Percentiles rank a stretch among this genome's conserved stretches.
Evolutionary conservation across 129 eudicot genomes (phyloP).

Genomic region (Helianthus tuberosus): DNA sequence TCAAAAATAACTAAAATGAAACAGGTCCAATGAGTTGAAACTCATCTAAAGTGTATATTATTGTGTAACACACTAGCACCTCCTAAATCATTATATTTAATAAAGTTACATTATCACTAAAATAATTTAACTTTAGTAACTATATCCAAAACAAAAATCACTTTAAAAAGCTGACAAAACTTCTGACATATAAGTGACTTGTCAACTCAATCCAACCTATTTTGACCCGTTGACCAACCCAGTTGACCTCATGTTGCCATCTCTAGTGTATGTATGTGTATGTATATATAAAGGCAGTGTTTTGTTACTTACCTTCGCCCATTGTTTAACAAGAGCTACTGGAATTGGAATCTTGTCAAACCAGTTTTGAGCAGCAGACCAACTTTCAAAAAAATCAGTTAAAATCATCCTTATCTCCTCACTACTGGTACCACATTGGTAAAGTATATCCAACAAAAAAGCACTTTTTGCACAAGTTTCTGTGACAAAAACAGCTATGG

Average conservation of each 20-base stretch:
- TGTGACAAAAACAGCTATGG: conserved; percentile 46
- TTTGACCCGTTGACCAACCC: conserved; percentile 4
- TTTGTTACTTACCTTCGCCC: conserved; percentile 82
- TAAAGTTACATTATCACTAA: background rate
- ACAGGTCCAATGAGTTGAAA: background rate
- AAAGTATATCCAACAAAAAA: conserved; percentile 66
- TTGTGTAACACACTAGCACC: conserved; percentile 4
- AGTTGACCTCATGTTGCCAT: background rate
- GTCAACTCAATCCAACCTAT: background rate
- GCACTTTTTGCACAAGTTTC: conserved; percentile 67
- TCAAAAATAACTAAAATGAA: background rate
- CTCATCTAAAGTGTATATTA: background rate
- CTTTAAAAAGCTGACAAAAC: background rate
- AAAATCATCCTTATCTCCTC: conserved; percentile 44
- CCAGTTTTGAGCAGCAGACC: conserved; percentile 69
- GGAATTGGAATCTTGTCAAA: conserved; percentile 62
- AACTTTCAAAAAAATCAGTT: conserved; percentile 53
- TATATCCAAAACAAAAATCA: background rate
- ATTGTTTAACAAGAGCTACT: conserved; percentile 58
- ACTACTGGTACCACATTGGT: conserved; percentile 48
- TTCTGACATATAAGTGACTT: background rate
- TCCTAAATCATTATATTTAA: background rate
- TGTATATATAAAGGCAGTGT: background rate
- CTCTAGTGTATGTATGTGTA: background rate
- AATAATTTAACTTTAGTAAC: background rate